Percentiles rank a stretch among this genome's conserved stretches.
phyloP scores from a whole-genome alignment of 768 basidiomycete species.

The Leccinum sublutescens region DNA sequence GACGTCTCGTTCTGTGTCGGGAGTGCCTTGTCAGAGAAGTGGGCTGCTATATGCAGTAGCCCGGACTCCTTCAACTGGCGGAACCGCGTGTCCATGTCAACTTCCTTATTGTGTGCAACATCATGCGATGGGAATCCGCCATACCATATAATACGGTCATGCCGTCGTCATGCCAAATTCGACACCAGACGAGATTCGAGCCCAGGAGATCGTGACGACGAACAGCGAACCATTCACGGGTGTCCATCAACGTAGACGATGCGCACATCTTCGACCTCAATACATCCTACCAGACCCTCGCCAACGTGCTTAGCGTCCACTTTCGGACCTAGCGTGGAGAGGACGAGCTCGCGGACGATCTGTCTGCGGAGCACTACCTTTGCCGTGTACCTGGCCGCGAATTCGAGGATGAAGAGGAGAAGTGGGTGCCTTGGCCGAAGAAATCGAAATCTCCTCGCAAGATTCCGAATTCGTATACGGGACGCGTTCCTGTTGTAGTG shows the following conservation, averaged over 20 bases:
- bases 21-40: neutral
- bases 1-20: neutral
- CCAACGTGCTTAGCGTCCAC: slow-evolving; percentile 1
- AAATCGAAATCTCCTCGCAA: too few relatives aligned
- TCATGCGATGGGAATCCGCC: neutral
- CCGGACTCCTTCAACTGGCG: neutral
- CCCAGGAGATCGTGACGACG: slow-evolving; percentile 5
- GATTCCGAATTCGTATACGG: neutral
- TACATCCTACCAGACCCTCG: slow-evolving; percentile 12
- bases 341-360: slow-evolving; percentile 1
- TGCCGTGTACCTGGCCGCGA: neutral
- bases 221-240: slow-evolving; percentile 3
- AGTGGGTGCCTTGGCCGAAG: slow-evolving; percentile 22
- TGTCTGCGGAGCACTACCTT: neutral
- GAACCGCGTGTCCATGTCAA: too few relatives aligned
- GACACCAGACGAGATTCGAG: slow-evolving; percentile 4
- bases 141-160: neutral
- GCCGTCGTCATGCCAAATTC: slow-evolving; percentile 9
- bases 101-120: neutral
- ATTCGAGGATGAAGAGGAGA: slow-evolving; percentile 18
- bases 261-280: slow-evolving; percentile 11
- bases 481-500: slow-evolving; percentile 1
- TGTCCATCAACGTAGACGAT: slow-evolving; percentile 6
- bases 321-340: neutral
- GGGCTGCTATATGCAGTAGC: slow-evolving; percentile 5